Conservation (phyloP, 1,139 yeast species). For the Kodamaea suecica region DNA sequence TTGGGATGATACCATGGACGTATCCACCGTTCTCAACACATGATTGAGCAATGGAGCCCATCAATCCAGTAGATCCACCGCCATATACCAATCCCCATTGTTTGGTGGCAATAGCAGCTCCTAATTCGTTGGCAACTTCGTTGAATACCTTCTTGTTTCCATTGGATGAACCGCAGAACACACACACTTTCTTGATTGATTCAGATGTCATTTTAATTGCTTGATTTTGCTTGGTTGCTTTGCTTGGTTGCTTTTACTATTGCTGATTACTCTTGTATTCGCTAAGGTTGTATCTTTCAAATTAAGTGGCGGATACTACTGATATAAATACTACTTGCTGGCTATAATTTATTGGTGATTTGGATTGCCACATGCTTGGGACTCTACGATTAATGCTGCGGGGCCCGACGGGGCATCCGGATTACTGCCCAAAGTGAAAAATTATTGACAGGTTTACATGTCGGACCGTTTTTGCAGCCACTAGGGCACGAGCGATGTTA, state of each 20-base stretch:
- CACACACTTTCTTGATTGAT: slow-evolving; percentile 59
- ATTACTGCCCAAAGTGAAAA: no score
- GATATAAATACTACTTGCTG: no score
- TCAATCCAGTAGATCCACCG: slow-evolving; percentile 84
- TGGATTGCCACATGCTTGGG: no score
- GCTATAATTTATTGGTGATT: no score
- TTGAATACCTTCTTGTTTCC: slow-evolving; percentile 57
- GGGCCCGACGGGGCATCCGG: no score
- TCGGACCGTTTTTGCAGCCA: no score
- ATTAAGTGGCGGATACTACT: background rate
- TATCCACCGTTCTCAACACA: slow-evolving; percentile 65
- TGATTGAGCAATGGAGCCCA: slow-evolving; percentile 83
- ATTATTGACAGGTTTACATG: no score
- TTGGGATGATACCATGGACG: slow-evolving; percentile 85
- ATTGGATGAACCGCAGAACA: slow-evolving; percentile 81
- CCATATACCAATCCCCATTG: slow-evolving; percentile 85
- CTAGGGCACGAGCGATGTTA: no score
- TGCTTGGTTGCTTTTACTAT: background rate
- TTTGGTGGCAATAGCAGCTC: slow-evolving; percentile 52
- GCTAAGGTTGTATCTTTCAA: background rate
- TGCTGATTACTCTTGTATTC: no score
- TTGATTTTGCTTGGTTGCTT: background rate
- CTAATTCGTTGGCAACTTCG: slow-evolving; percentile 56
- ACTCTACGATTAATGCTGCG: no score
- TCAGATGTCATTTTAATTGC: slow-evolving; percentile 14